Evolutionary conservation across 805 yeast genomes (phyloP), one percentile per base, ranked within the genome.

Genomic region (Saturnispora galanensis): DNA sequence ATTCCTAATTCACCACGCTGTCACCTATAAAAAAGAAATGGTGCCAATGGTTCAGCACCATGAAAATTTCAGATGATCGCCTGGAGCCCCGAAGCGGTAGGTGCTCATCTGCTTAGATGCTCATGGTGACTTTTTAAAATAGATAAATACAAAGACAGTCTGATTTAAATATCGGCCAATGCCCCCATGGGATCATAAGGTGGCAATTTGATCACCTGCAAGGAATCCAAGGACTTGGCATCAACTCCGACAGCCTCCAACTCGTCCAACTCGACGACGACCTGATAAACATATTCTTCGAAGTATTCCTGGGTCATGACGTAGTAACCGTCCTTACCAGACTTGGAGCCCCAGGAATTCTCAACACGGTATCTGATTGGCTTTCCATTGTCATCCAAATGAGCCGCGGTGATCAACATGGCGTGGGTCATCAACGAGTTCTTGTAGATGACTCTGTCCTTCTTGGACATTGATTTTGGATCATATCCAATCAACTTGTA

Each of bases 371-470:
- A 82, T 51, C 86, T 70, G 26, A 74, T 64, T 21, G 87, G 85
- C 48, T 70, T 67, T 6, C 80, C 81, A 17, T 65, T 56, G 10
- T 70, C 76, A 50, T 81, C 87, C 32, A 86, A 65, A 60, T 85
- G 88, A 38, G 84, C 90, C 30, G 79, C 95, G 10, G 88, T 80
- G 56, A 86, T 76, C 17, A 79, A 72, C 96, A 86, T 86, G 32
- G 96, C 96, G 57, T 86, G 96, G 12, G 94, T 86, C 94, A 86
- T 84, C 51, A 77, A 66, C 18, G 88, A 80, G 51, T 85, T 79
- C 46, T 77, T 78, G 51, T 82, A 79, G 48, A 70, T 64, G 49
- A 87, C 78, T 50, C 95, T 69, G 41, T 86, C 81, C 16, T 77
- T 77, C 67, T 87, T 86, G 41, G 60, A 49, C 53, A 55, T 49